Evolutionary conservation across 1,284 basidiomycete species (phyloP).

Genomic region (Cystobasidiaceae sp.): DNA sequence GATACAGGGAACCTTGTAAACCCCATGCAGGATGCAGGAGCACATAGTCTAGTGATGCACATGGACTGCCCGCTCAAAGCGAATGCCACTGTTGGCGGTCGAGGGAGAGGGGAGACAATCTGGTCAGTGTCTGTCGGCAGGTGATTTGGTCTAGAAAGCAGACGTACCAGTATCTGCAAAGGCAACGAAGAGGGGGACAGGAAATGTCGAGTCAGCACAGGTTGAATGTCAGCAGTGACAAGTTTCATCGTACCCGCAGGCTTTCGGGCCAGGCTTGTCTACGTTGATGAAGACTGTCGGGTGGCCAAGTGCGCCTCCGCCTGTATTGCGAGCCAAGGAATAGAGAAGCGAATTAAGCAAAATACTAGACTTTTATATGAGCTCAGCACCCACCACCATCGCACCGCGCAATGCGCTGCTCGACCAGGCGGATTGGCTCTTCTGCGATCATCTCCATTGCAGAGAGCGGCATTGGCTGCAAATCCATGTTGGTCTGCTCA

Average conservation of each 20-base stretch:
- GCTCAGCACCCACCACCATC: slow-evolving; percentile 71
- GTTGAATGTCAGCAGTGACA: not conserved
- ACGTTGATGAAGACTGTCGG: slow-evolving; percentile 90
- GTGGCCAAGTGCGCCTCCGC: slow-evolving; percentile 91
- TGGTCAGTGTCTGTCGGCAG: not conserved
- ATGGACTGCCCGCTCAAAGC: slow-evolving; percentile 18
- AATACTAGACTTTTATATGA: not conserved
- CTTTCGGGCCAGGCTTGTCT: slow-evolving; percentile 60
- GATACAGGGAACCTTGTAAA: too few relatives aligned
- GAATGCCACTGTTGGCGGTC: slow-evolving; percentile 12
- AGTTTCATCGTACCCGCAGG: slow-evolving; percentile 29
- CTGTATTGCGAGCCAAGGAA: slow-evolving; percentile 50
- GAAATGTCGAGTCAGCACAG: not conserved
- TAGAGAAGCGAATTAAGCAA: not conserved
- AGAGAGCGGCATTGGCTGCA: slow-evolving; percentile 83
- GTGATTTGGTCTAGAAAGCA: too few relatives aligned
- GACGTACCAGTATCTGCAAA: slow-evolving; percentile 26
- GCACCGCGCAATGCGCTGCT: slow-evolving; percentile 77
- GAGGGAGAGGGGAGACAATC: not conserved
- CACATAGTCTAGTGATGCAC: not conserved
- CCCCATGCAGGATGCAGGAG: not conserved
- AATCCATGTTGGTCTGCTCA: slow-evolving; percentile 78
- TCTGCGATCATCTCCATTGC: slow-evolving; percentile 84
- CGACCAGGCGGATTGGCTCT: slow-evolving; percentile 75
- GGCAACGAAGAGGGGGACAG: not conserved